Conservation (phyloP, 2,329 filamentous ascomycete genomes). For the Geosmithia morbida region DNA sequence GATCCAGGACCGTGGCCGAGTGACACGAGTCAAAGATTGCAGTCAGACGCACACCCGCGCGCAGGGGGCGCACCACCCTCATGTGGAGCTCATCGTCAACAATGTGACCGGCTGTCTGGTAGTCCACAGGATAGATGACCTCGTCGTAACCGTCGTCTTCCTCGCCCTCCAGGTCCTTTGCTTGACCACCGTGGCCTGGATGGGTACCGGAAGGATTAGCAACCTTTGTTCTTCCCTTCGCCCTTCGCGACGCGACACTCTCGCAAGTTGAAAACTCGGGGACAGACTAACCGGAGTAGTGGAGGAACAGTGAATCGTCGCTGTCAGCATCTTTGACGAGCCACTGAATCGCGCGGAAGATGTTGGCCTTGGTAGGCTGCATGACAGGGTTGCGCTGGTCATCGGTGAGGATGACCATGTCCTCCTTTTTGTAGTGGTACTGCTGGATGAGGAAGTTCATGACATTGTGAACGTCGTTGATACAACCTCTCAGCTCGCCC, state of each 20-base stretch:
- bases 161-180: slow-evolving; percentile 58
- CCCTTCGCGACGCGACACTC: neutral
- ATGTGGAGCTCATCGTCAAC: slow-evolving; percentile 68
- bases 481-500: slow-evolving; percentile 60
- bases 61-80: slow-evolving; percentile 62
- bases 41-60: slow-evolving; percentile 70
- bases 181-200: slow-evolving; percentile 61
- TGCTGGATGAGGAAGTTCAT: slow-evolving; percentile 53
- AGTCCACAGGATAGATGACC: slow-evolving; percentile 67
- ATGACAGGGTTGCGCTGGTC: slow-evolving; percentile 57
- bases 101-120: slow-evolving; percentile 54
- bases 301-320: slow-evolving; percentile 66
- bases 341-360: slow-evolving; percentile 63
- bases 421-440: slow-evolving; percentile 60
- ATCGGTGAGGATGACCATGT: slow-evolving; percentile 69
- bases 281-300: slow-evolving; percentile 46
- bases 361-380: slow-evolving; percentile 63
- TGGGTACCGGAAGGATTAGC: neutral
- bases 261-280: neutral
- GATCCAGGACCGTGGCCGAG: slow-evolving; percentile 62
- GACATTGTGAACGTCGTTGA: slow-evolving; percentile 71
- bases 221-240: neutral
- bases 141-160: slow-evolving; percentile 69
- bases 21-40: slow-evolving; percentile 76
- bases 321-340: slow-evolving; percentile 55